A percentile compares a stretch with the other conserved stretches of the same genome.
Evolutionary conservation across 2,329 filamentous ascomycete genomes (phyloP).

Genomic region (Verticillium albo-atrum): DNA sequence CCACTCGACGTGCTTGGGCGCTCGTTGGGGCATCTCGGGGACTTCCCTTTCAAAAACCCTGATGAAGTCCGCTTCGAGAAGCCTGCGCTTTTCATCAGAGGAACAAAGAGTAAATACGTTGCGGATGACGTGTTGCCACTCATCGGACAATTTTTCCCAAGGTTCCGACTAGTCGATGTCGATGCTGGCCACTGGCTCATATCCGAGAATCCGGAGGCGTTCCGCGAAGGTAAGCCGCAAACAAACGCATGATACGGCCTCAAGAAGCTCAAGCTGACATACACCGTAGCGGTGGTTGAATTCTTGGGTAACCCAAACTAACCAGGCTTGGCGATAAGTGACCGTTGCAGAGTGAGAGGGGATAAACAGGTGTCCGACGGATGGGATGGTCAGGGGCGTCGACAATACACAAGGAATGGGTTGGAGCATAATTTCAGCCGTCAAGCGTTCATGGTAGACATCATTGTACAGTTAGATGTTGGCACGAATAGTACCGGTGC

Average conservation of each 20-base stretch:
- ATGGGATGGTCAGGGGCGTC: too few relatives aligned
- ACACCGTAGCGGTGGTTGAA: conserved; percentile 22
- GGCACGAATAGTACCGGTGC: too few relatives aligned
- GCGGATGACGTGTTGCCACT: conserved; percentile 75
- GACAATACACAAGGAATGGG: too few relatives aligned
- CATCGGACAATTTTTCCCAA: conserved; percentile 78
- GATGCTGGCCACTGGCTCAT: conserved; percentile 85
- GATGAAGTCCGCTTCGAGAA: conserved; percentile 66
- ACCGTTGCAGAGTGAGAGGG: too few relatives aligned
- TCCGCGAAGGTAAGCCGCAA: conserved; percentile 59
- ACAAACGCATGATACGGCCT: neutral
- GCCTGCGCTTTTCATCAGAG: conserved; percentile 75
- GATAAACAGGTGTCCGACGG: too few relatives aligned
- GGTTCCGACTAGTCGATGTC: conserved; percentile 68
- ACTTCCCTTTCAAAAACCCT: conserved; percentile 82
- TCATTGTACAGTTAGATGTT: too few relatives aligned
- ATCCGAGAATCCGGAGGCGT: conserved; percentile 79
- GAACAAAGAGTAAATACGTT: conserved; percentile 73
- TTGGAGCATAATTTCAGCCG: too few relatives aligned
- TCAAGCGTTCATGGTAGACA: too few relatives aligned
- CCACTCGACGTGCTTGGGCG: conserved; percentile 68
- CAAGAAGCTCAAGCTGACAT: neutral
- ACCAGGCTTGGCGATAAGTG: too few relatives aligned
- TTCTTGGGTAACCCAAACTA: conserved; percentile 19
- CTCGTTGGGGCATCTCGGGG: conserved; percentile 70